Evolutionary conservation across 371 early-diverging fungal genomes (phyloP), one percentile per base, ranked within the genome.

Genomic region (Mortierella sp.): DNA sequence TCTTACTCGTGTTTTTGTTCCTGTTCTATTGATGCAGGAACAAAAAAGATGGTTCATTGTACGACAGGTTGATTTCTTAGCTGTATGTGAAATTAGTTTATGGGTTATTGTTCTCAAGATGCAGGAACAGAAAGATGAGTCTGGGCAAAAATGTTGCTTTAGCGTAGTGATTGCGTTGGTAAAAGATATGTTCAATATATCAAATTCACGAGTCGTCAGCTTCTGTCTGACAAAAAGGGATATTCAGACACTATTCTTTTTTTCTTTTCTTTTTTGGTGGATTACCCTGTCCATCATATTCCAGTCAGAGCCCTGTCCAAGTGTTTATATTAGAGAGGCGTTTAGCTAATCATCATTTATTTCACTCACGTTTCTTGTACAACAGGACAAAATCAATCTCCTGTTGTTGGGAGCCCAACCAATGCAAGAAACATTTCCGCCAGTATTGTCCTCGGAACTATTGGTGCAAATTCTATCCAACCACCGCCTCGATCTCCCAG

Each of bases 401-500:
- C 66, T 28, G 10, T 29, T 26, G 17, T 42, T 29, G 66, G 66
- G 43, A 68, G 75, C 68, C 75, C 75, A 34, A 43, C 68, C 26
- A 42, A 15, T 29, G 19, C 40, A 23, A 57, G 75, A 17, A 77
- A 68, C 15, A 55, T 76, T 13, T 76, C 76, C 7, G 72, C 51
- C 37, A 76, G 54, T 23, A 35, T 70, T 28, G 40, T 57, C 28
- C 57, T 61, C 17, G 68, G 68, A 9, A 64, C 64, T 1, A 43
- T 71, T 57, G 53, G 61, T 12, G 58, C 72, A 13, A 56, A 68
- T 19, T 49, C 66, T 61, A 75, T 75, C 3, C 75, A 71, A 40
- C 58, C 68, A 31, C 81, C 81, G 8, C 81, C 81, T 19, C 68
- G 81, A 29, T 80, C 81, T 19, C 81, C 81, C 2, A 61, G 81